Percentiles rank a stretch among this genome's conserved stretches.
These are phyloP conservation scores for Draba incana DNA, from an alignment of 345 rosid genomes.

Conservation along the genomic window DNA sequence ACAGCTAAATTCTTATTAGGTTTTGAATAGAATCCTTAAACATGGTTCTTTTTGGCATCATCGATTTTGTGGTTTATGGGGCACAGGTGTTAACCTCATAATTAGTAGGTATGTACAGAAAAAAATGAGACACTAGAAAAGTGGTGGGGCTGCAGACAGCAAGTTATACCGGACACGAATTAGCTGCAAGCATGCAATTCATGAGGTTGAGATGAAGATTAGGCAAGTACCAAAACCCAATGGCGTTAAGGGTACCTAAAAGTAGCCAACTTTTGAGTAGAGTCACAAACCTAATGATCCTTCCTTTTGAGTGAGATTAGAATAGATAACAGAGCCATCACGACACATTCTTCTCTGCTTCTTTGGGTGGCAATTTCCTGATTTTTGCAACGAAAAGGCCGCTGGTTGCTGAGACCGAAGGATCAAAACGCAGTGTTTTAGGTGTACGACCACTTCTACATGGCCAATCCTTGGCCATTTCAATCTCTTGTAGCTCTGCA, in stretches of 20 bases:
- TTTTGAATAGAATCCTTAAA: too few species aligned
- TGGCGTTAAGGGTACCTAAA: constrained; percentile 1
- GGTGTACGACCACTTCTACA: constrained; percentile 72
- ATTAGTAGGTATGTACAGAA: background rate
- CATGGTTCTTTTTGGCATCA: too few species aligned
- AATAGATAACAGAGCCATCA: constrained; percentile 24
- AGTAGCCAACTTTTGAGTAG: constrained; percentile 21
- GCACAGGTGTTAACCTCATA: background rate
- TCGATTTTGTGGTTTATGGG: too few species aligned
- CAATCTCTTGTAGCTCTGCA: constrained; percentile 73
- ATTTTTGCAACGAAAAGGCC: constrained; percentile 89
- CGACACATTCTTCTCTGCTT: constrained; percentile 12
- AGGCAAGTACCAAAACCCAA: constrained; percentile 19
- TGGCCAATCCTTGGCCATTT: constrained; percentile 75
- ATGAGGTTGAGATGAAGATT: background rate
- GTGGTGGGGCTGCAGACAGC: constrained; percentile 12
- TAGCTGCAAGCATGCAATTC: constrained; percentile 22
- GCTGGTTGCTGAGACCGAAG: constrained; percentile 81
- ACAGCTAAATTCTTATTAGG: too few species aligned
- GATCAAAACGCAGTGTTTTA: constrained; percentile 83
- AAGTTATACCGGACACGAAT: constrained; percentile 19
- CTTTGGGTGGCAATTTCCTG: constrained; percentile 47
- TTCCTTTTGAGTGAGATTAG: constrained; percentile 12
- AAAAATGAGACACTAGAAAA: constrained; percentile 6
- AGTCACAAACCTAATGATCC: constrained; percentile 8